A percentile compares a stretch with the other conserved stretches of the same genome.
Evolutionary conservation across 2,329 filamentous ascomycete species (phyloP).

Genomic region (Tolypocladium sp.): DNA sequence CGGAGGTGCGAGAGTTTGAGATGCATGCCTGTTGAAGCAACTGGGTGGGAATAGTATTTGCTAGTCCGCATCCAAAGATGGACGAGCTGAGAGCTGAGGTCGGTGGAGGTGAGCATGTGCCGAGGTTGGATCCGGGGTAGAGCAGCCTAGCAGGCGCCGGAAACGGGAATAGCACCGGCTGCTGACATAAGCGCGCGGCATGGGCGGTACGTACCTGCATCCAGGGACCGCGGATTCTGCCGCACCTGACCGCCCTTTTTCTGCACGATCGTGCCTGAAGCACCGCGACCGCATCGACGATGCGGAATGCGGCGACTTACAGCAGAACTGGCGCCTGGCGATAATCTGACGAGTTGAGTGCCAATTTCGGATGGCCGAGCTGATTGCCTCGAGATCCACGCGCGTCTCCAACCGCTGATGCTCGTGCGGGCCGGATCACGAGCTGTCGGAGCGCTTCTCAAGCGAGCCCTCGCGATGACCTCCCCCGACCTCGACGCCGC

Average conservation of each 20-base stretch:
- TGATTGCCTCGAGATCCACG: neutral
- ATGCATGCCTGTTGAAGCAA: neutral
- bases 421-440: constrained; percentile 7
- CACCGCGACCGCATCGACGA: neutral
- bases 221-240: constrained; percentile 12
- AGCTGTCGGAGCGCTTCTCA: constrained; percentile 5
- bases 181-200: neutral
- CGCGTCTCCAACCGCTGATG: constrained; percentile 5
- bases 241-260: constrained; percentile 14
- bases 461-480: constrained; percentile 7
- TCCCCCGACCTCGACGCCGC: neutral
- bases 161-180: neutral
- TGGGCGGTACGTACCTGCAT: neutral
- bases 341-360: neutral
- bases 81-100: neutral
- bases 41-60: neutral
- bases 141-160: neutral
- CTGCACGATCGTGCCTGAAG: neutral
- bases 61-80: neutral
- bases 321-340: neutral
- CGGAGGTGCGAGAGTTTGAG: neutral
- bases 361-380: neutral
- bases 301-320: neutral
- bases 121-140: neutral
- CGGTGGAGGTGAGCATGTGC: neutral